These are phyloP conservation scores for Arachnomyces sp. DNA, from an alignment of 2,329 filamentous ascomycete genomes.

Conservation along the genomic window DNA sequence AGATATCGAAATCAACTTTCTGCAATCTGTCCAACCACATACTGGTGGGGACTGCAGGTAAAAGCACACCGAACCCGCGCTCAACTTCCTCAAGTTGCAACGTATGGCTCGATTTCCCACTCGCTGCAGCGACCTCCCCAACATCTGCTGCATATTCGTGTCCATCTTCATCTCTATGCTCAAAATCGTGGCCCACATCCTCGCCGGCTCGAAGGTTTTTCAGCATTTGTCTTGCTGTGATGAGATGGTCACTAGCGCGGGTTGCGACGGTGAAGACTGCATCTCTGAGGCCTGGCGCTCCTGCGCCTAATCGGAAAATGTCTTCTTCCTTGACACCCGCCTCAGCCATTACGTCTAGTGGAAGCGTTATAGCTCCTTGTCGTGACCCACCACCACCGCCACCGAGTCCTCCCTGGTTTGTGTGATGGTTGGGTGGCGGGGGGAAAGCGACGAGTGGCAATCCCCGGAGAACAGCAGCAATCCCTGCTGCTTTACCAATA, in stretches of 20 bases:
- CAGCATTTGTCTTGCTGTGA: conserved; percentile 88
- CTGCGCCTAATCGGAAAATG: conserved; percentile 69
- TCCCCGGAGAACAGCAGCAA: conserved; percentile 76
- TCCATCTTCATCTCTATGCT: conserved; percentile 73
- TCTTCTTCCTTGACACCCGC: conserved; percentile 78
- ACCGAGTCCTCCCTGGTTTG: conserved; percentile 38
- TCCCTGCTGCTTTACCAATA: conserved; percentile 88
- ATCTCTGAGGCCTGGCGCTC: conserved; percentile 75
- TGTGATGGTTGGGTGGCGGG: conserved; percentile 50
- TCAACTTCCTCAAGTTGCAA: conserved; percentile 47
- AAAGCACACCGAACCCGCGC: conserved; percentile 67
- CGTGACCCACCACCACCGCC: conserved; percentile 33
- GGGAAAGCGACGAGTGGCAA: conserved; percentile 82
- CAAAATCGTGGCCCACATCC: conserved; percentile 76
- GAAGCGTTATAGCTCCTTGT: conserved; percentile 67
- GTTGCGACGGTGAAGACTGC: conserved; percentile 90
- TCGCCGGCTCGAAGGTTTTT: conserved; percentile 66
- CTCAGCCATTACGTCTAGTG: conserved; percentile 83
- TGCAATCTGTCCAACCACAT: conserved; percentile 75
- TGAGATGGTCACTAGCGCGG: conserved; percentile 88
- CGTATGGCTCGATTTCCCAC: conserved; percentile 22
- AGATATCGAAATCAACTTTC: conserved; percentile 75
- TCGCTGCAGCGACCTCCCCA: conserved; percentile 26
- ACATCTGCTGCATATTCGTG: conserved; percentile 42
- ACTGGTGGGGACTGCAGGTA: conserved; percentile 70